Evolutionary conservation across 2,329 filamentous ascomycete genomes (phyloP), one percentile per base, ranked within the genome.

Genomic region (Ceratocystis colombiana): DNA sequence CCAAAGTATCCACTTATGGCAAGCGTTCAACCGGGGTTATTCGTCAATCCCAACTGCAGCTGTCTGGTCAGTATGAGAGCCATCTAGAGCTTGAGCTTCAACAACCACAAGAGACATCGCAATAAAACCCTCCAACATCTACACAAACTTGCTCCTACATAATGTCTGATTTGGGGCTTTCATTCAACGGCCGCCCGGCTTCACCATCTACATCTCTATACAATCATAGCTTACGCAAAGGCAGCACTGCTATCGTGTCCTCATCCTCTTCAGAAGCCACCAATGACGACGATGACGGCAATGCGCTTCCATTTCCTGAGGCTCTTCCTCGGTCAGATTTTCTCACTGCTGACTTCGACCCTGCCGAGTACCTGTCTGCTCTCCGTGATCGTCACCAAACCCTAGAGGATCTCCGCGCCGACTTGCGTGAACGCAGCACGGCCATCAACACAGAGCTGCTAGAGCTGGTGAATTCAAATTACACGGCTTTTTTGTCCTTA

Each of bases 401-500:
- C 0, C 88, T 99, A 61, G 92, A 96, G 74, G 94, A 99, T 74
- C 80, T 99, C 41, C 89, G 93, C 45, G 78, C 87, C 4, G 95
- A 99, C 72, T 80, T 99, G 17, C 87, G 92, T 57, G 84, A 91
- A 67, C 83, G 95, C 64, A 89, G 87, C 70, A 84, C 89, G 71
- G 82, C 87, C 22, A 86, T 99, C 68, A 89, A 87, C 72, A 84
- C 88, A 69, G 94, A 99, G 77, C 81, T 99, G 2, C 81, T 99
- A 20, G 93, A 96, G 76, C 84, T 99, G 6, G 94, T 99, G 70
- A 99, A 99, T 73, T 84, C 88, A 64, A 96, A 99, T 76, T 97
- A 99, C 74, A 88, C 90, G 61, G 88, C 93, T 67, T 99, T 99
- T 71, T 76, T 99, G 3, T 87, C 86, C 0, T 77, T 99, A 0